phyloP scores from a whole-genome alignment of 805 yeast genomes.

The Spathaspora arborariae region DNA sequence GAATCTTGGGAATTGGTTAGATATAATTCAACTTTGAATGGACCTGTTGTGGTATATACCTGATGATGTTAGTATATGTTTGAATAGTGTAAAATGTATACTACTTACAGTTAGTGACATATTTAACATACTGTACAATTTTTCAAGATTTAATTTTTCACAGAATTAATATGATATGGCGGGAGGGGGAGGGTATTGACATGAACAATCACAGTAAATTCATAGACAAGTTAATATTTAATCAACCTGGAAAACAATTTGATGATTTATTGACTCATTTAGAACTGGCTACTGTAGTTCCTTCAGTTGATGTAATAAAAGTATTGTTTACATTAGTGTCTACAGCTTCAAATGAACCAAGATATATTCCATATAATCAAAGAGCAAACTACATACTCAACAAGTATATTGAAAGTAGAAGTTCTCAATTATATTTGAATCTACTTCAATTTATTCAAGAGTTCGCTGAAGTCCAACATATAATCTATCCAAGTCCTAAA shows the following conservation, averaged over 20 bases:
- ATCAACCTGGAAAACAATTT: conserved; percentile 22
- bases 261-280: conserved; percentile 25
- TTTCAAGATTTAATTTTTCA: no score
- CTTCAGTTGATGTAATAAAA: conserved; percentile 23
- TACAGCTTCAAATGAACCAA: conserved; percentile 11
- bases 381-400: conserved; percentile 11
- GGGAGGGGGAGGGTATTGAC: no score
- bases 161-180: no score
- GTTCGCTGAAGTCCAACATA: not conserved
- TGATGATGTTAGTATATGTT: conserved; percentile 6
- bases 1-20: conserved; percentile 3
- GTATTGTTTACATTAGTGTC: conserved; percentile 31
- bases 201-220: not conserved
- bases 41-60: conserved; percentile 16
- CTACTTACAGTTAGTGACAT: conserved; percentile 1
- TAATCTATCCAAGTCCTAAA: not conserved
- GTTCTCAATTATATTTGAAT: not conserved
- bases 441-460: conserved; percentile 1
- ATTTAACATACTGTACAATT: no score
- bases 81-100: not conserved
- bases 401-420: not conserved
- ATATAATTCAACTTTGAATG: conserved; percentile 13
- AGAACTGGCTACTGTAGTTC: conserved; percentile 14
- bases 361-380: conserved; percentile 13
- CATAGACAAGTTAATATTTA: not conserved